Percentiles rank a stretch among this genome's conserved stretches.
These are phyloP conservation scores for Chytridium lagenaria DNA, from an alignment of 371 early-diverging fungal genomes.

Conservation along the genomic window DNA sequence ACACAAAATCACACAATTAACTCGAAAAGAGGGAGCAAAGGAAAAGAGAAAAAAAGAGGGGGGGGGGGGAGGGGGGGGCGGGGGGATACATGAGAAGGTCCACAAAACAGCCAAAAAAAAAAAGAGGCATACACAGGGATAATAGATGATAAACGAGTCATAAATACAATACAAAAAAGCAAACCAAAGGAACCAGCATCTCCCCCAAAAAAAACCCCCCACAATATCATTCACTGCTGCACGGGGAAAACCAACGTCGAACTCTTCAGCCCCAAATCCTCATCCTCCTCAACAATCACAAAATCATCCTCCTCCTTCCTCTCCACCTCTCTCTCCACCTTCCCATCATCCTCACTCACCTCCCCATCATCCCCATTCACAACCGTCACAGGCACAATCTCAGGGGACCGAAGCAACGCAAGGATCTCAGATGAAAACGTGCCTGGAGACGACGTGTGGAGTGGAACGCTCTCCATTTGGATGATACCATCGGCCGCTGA, in stretches of 20 bases:
- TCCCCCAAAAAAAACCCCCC: neutral
- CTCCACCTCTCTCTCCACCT: neutral
- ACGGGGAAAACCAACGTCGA: constrained; percentile 3
- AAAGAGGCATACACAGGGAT: no score
- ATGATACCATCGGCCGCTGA: neutral
- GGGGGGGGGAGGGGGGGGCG: neutral
- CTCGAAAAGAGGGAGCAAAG: no score
- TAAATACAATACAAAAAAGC: neutral
- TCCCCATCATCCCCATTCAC: neutral
- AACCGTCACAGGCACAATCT: neutral
- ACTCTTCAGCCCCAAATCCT: constrained; percentile 7
- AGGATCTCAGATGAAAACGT: neutral
- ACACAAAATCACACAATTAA: no score
- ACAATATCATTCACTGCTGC: neutral
- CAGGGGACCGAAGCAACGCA: neutral
- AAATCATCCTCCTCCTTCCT: neutral
- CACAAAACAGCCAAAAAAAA: neutral
- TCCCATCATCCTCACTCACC: neutral
- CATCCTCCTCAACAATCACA: neutral
- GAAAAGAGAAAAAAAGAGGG: neutral
- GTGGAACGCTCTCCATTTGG: neutral
- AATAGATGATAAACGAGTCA: no score
- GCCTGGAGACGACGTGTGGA: neutral
- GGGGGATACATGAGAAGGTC: neutral
- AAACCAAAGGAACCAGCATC: neutral